Base-by-base conservation (phyloP, 1,139 yeast species). In the Candida tropicalis region DNA sequence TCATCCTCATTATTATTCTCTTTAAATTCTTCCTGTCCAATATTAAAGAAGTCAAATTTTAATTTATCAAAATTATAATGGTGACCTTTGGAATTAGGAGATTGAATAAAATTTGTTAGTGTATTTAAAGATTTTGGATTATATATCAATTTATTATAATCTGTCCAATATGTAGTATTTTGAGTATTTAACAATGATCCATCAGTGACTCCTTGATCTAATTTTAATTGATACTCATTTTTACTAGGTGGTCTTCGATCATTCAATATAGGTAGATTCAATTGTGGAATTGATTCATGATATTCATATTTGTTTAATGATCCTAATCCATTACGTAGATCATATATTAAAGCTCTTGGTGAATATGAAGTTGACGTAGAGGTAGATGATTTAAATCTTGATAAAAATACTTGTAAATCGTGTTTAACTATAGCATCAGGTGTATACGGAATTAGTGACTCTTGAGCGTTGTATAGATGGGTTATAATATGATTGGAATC, bases 311-410 rank as follows among this genome's bases (percentile, higher is more conserved):
- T 74, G 5, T 79, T 76, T 40, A 84, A 59, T 0, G 86, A 64
- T 0, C 93, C 93, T 55, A 70, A 74, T 0, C 91, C 93, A 38
- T 81, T 79, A 17, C 70, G 66, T 24, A 83, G 76, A 52, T 93
- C 98, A 81, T 91, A 89, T 11, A 90, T 58, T 38, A 90, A 57
- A 0, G 89, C 81, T 42, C 98, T 66, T 1, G 99, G 98, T 11
- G 84, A 74, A 58, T 82, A 89, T 40, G 84, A 84, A 13, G 77
- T 18, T 22, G 37, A 13, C 5, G 26, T 72, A 0, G 77, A 66
- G n/a, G 76, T 72, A 0, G 77, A 65, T 69, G 68, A 43, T 70
- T 68, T 59, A 72, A 52, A 42, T 10, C 65, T 51, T 7, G 60
- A 51, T 24, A 73, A 53, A 46, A 68, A 73, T 4, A 62, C 62